Base-by-base conservation (phyloP, 768 basidiomycete genomes). In the Coprinopsis strossmayeri region DNA sequence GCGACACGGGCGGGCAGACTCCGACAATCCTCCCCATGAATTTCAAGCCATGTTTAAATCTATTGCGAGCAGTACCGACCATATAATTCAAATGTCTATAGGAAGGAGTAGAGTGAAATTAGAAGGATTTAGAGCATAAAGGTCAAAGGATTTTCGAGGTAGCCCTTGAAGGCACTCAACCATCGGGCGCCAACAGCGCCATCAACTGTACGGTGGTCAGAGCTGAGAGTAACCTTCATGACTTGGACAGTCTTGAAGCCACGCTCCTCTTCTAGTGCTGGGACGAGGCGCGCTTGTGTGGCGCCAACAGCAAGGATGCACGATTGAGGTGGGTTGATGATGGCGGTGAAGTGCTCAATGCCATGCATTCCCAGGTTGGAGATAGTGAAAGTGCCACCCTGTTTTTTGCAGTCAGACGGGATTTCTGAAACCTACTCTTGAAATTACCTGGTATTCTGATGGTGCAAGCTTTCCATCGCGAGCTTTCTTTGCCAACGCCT, bases 321-420 rank as follows among this genome's bases (percentile, higher is more conserved):
- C 40, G 91, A 90, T 68, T 98, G 96, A 21, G 96, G 96, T 12
- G 88, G 82, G 76, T 99, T 99, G 79, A 99, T 95, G 72, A 99
- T 98, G 40, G 96, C 96, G 12, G 94, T 97, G 69, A 99, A 99
- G 69, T 93, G 87, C 48, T 83, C 79, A 60, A 97, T 80, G 53
- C 88, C 94, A 63, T 78, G 96, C 96, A 99, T 99, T 69, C 96
- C 96, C 48, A 99, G 77, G 72, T 99, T 99, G 51, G 96, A 99
- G 64, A 99, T 91, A 37, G 96, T 98, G 73, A 99, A 98, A 11
- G 94, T 90, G 42, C 96, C 96, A 47, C 96, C 96, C 87, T 92
- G 53, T 18, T 50, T 46, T 40, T 26, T 26, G 18, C 4, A 38
- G 5, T 49, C 1, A 28, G 18, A 46, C 12, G 7, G 23, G 37